Base-by-base conservation (phyloP, 768 basidiomycete species). In the Hemileccinum impolitum region DNA sequence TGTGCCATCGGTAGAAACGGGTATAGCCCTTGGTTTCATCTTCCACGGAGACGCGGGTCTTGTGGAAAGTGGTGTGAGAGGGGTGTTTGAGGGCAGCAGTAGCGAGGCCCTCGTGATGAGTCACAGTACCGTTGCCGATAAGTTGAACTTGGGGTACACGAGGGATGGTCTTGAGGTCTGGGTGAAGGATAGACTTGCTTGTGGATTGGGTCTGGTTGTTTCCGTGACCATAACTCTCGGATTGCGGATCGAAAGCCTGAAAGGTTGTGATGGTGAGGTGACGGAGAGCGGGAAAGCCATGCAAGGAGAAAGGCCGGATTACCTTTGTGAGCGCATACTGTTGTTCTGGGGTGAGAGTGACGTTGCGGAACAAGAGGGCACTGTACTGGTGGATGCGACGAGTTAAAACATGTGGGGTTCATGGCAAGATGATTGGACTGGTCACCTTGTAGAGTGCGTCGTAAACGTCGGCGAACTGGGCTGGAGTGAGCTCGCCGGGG, bases 1-100 rank as follows among this genome's bases (percentile, higher is more conserved):
- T 93, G 66, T 94, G 90, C 90, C 91, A 93, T 42, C 91, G 75
- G 67, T 91, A 93, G 76, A 87, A 94, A 34, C 91, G 78, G n/a
- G 91, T 94, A 39, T 76, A 67, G n/a, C 90, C 90, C 45, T 78
- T 75, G 8, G 70, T 81, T 57, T 87, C 86, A 52, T 94, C 91
- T 60, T 87, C 87, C 3, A 75, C 70, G 10, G 83, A 81, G 31
- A 94, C 76, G 18, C 67, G 68, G 30, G 85, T 86, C 70, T 90
- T 91, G 74, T 95, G 93, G 71, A 94, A 95, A 3, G 84, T 87
- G 40, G 77, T 82, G 68, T 94, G 91, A 43, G 80, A 82, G 3
- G 90, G 91, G 64, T 95, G 92, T 68, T 87, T 91, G 62, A 95
- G 80, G 65, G 76, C 80, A 15, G 85, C 85, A 59, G 82, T 77